Base-by-base conservation (phyloP, 2,329 filamentous ascomycete species). In the Karstenula rhodostoma region DNA sequence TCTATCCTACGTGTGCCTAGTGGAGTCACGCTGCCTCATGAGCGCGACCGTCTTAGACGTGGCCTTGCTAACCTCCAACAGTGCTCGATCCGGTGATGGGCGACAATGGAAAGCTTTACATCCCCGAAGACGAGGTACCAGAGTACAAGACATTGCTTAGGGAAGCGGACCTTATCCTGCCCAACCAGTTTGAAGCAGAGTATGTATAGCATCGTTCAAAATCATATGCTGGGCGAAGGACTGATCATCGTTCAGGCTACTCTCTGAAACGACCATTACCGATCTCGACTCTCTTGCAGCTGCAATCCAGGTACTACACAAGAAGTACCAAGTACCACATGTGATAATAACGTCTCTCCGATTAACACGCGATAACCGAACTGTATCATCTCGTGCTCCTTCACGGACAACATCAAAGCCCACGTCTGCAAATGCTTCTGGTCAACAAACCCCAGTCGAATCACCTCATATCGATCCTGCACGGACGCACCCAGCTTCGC, bases 11-110 rank as follows among this genome's bases (percentile, higher is more conserved):
- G 37, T n/a, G 22, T 40, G 32, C 8, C 9, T 25, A 7, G n/a
- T 19, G 37, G 19, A 37, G 32, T 13, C 29, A 17, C 17, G 19
- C 32, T 23, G 15, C n/a, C 25, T 22, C 19, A 37, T 40, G n/a
- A 12, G 3, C 8, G 29, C 40, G 47, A 7, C 22, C 4, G 23
- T 17, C 37, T 25, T 27, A 17, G n/a, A 19, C 4, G 23, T 27
- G 44, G 27, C n/a, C 23, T 35, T 19, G 56, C 69, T 75, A 61
- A 75, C 58, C 13, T 9, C 22, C 17, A 29, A 43, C 63, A 88
- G 92, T 97, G 2, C 85, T 99, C 27, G 95, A 99, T 77, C 95
- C 96, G 0, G 95, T 99, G 50, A 99, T 99, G 95, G 95, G 95
- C 32, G 95, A 99, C 76, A 93, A 97, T 72, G 95, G 93, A 52